A percentile compares a stretch with the other conserved stretches of the same genome.
These are phyloP conservation scores for Penicillium samsonianum DNA, from an alignment of 495 filamentous ascomycete species.

Conservation along the genomic window DNA sequence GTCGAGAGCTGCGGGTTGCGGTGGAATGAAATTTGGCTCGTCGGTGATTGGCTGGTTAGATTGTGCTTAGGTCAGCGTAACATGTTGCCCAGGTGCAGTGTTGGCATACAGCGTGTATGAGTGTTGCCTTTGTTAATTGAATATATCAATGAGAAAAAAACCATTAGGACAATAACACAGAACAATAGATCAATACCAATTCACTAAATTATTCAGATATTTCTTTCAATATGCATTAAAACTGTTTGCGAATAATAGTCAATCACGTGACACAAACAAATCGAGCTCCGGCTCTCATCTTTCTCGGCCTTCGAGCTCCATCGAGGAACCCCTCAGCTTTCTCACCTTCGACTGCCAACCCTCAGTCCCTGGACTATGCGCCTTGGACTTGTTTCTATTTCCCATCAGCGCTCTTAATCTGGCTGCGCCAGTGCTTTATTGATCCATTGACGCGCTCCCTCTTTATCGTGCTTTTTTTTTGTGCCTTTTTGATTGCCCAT, in stretches of 20 bases:
- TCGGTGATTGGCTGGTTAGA: slow-evolving; percentile 32
- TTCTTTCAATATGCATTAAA: background rate
- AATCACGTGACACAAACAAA: slow-evolving; percentile 38
- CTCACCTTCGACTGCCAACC: slow-evolving; percentile 15
- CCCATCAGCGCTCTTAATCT: background rate
- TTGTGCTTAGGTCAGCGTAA: slow-evolving; percentile 21
- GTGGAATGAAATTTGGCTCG: slow-evolving; percentile 35
- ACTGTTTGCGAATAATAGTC: background rate
- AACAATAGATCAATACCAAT: background rate
- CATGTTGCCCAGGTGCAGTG: background rate
- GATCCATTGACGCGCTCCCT: slow-evolving; percentile 1
- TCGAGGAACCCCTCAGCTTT: slow-evolving; percentile 24
- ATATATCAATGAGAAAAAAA: background rate
- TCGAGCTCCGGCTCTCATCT: slow-evolving; percentile 29
- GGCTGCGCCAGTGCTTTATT: background rate
- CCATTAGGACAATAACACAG: background rate
- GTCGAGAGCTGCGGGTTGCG: slow-evolving; percentile 34
- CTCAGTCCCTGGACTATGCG: slow-evolving; percentile 16
- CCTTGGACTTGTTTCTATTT: slow-evolving; percentile 5
- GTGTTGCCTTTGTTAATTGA: background rate
- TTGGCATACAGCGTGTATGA: background rate
- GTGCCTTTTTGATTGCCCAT: slow-evolving; percentile 23
- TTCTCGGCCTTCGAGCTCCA: slow-evolving; percentile 25
- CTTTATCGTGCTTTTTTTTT: slow-evolving; percentile 22
- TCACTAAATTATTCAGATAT: background rate